These are phyloP conservation scores for Ophioceras dolichostomum DNA, from an alignment of 2,329 filamentous ascomycete species.

Conservation along the genomic window DNA sequence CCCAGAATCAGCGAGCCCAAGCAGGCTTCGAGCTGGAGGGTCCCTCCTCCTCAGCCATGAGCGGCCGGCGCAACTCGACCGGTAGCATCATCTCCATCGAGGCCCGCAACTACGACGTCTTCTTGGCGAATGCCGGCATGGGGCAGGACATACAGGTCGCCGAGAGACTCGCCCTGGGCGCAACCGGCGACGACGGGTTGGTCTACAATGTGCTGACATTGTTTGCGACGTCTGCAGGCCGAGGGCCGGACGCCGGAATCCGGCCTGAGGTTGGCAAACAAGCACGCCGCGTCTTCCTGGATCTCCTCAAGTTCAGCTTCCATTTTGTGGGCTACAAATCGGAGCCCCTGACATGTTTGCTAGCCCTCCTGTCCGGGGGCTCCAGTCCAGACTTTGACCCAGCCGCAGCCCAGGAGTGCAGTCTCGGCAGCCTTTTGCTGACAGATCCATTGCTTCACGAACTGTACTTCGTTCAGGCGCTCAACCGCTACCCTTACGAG, in stretches of 20 bases:
- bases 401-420: neutral
- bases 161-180: constrained; percentile 34
- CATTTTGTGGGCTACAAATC: constrained; percentile 59
- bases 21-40: constrained; percentile 41
- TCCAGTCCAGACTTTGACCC: constrained; percentile 4
- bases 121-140: constrained; percentile 35
- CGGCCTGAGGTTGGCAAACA: constrained; percentile 45
- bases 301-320: constrained; percentile 56
- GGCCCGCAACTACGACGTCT: constrained; percentile 44
- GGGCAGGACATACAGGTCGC: constrained; percentile 39
- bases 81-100: constrained; percentile 52
- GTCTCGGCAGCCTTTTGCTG: constrained; percentile 24
- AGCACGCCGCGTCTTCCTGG: constrained; percentile 52
- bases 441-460: constrained; percentile 44
- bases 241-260: constrained; percentile 32
- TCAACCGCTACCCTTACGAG: constrained; percentile 76
- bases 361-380: constrained; percentile 49
- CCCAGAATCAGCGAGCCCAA: constrained; percentile 45
- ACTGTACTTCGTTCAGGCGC: constrained; percentile 53
- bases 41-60: constrained; percentile 20
- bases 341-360: constrained; percentile 54
- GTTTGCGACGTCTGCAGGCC: constrained; percentile 35
- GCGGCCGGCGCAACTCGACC: constrained; percentile 42
- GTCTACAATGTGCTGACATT: constrained; percentile 41
- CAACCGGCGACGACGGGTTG: constrained; percentile 33